Base-by-base conservation (phyloP, 202 grass and related monocot species). In the Carex sylvatica region DNA sequence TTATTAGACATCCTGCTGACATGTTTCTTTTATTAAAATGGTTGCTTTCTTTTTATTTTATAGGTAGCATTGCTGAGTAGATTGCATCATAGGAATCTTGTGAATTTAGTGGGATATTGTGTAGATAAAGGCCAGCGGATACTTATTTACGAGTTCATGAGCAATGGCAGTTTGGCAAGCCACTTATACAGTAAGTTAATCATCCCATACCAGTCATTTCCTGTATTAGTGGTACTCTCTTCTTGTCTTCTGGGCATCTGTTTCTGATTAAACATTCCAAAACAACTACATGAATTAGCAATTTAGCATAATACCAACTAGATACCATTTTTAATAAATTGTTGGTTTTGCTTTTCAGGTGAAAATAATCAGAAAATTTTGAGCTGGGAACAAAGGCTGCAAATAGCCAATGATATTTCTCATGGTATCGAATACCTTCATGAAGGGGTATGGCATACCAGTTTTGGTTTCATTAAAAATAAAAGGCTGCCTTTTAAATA, bases 101-200 rank as follows among this genome's bases (percentile, higher is more conserved):
- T 99, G 46, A 99, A 99, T 99, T 92, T 99, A 88, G 93, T 99
- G 26, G 96, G 96, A n/a, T 99, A 96, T 82, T 99, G 96, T 46
- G 85, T 99, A 52, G 96, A 99, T 73, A 96, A 99, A 82, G 85
- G 85, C 13, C 87, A 96, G 67, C 87, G 87, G 54, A 99, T 99
- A 74, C 89, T 99, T 51, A 85, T 99, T 65, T 99, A 99, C 4
- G 96, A 99, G 89, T 99, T 82, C 85, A 99, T 99, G 96, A 99
- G 91, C 71, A 96, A 99, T 74, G 93, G 96, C 36, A 99, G 88
- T 88, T 85, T 99, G 74, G 96, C 93, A 82, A 93, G 78, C 61
- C 88, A 90, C 69, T 64, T 99, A 74, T 99, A 96, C 54, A 89
- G 96, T 99, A 99, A 87, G 91, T 46, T 79, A 60, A 20, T 49